These are phyloP conservation scores for Tolypocladium album DNA, from an alignment of 2,329 filamentous ascomycete genomes.

Conservation along the genomic window DNA sequence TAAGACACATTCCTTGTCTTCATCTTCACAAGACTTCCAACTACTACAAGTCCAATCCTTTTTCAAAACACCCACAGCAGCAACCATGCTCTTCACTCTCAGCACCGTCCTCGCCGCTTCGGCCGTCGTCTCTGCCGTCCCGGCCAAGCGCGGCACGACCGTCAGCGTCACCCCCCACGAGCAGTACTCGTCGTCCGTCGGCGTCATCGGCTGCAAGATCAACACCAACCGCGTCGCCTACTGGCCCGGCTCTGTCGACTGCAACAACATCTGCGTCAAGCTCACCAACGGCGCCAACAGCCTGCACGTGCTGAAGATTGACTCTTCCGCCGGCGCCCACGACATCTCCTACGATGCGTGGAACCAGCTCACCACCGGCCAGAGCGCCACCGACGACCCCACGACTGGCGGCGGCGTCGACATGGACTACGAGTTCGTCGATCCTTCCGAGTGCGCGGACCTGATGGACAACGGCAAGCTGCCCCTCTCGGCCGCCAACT, in stretches of 20 bases:
- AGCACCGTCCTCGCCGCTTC: conserved; percentile 1
- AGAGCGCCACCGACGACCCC: conserved; percentile 33
- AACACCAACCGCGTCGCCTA: conserved; percentile 51
- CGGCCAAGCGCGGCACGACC: neutral
- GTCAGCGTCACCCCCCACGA: conserved; percentile 40
- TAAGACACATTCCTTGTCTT: neutral
- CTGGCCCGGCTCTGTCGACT: conserved; percentile 43
- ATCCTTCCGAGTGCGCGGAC: conserved; percentile 34
- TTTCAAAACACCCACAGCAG: neutral
- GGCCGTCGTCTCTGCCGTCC: neutral
- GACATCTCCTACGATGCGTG: conserved; percentile 53
- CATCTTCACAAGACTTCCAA: neutral
- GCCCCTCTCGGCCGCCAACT: conserved; percentile 43
- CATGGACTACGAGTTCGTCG: conserved; percentile 39
- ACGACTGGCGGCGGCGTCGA: conserved; percentile 35
- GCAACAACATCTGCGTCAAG: conserved; percentile 46
- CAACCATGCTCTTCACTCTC: conserved; percentile 1
- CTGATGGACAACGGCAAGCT: conserved; percentile 40
- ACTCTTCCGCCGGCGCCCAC: conserved; percentile 43
- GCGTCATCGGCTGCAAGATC: conserved; percentile 50
- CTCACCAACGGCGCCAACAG: conserved; percentile 35
- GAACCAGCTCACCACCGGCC: conserved; percentile 44
- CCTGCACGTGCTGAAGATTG: conserved; percentile 47
- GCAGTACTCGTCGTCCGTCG: conserved; percentile 44
- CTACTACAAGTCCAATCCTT: neutral